phyloP scores from a whole-genome alignment of 1,139 yeast genomes.

The Nakaseomyces delphensis region DNA sequence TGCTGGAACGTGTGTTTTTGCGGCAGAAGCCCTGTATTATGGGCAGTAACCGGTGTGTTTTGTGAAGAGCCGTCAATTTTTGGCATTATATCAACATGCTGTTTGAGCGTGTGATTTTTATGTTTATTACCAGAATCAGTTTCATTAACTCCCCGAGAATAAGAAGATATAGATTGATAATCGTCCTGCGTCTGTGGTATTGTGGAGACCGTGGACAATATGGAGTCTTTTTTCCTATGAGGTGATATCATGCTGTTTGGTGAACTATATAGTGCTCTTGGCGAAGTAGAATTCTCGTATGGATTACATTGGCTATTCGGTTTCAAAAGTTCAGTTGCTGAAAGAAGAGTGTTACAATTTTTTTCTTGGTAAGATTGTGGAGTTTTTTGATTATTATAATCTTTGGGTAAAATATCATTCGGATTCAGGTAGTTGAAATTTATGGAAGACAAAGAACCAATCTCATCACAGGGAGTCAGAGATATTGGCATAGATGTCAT shows the following conservation, averaged over 20 bases:
- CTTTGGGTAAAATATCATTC: not conserved
- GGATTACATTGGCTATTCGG: slow-evolving; percentile 1
- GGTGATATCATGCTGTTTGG: slow-evolving; percentile 6
- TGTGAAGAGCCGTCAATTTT: slow-evolving; percentile 26
- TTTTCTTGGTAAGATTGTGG: slow-evolving; percentile 3
- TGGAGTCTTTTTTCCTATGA: slow-evolving; percentile 15
- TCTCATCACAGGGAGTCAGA: not conserved
- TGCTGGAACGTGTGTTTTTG: slow-evolving; percentile 28
- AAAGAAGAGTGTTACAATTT: not conserved
- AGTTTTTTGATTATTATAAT: not conserved
- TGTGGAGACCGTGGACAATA: slow-evolving; percentile 16
- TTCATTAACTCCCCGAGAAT: slow-evolving; percentile 5
- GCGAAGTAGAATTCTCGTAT: not conserved
- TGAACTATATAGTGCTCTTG: slow-evolving; percentile 2
- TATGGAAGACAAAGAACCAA: slow-evolving; percentile 8
- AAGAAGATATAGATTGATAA: slow-evolving; percentile 11
- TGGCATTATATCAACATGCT: slow-evolving; percentile 20
- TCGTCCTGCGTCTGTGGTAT: slow-evolving; percentile 16
- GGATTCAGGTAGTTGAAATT: slow-evolving; percentile 7
- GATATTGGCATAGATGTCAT: slow-evolving; percentile 13
- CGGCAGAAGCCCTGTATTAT: slow-evolving; percentile 14
- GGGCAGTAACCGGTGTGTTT: slow-evolving; percentile 20
- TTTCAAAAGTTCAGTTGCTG: not conserved
- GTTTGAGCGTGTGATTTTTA: slow-evolving; percentile 1
- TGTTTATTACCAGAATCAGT: not conserved